Evolutionary conservation across 148 eudicot species (phyloP).

Genomic region (Cornus kousa): DNA sequence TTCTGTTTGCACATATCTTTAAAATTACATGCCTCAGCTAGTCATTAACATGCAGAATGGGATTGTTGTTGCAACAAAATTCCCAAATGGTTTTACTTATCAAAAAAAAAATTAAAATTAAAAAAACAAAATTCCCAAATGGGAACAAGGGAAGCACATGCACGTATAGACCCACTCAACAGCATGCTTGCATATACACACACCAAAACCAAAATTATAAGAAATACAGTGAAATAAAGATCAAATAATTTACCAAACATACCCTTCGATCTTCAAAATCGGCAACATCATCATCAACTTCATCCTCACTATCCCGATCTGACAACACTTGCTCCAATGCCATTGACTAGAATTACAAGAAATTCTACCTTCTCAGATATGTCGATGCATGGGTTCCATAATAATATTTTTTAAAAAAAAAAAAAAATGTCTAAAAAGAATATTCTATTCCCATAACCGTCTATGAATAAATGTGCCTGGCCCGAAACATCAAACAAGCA

Average conservation of each 20-base stretch:
- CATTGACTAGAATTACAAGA: constrained; percentile 67
- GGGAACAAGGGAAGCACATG: not conserved
- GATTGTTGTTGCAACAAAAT: not conserved
- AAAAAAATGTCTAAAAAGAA: not conserved
- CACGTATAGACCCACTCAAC: not conserved
- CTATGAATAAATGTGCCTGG: not conserved
- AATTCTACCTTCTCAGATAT: constrained; percentile 2
- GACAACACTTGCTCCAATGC: constrained; percentile 82
- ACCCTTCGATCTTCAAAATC: constrained; percentile 98
- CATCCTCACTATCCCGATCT: constrained; percentile 97
- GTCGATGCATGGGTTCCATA: not conserved
- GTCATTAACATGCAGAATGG: not conserved
- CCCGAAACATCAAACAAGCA: not conserved
- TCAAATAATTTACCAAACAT: constrained; percentile 15
- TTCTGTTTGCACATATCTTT: no score
- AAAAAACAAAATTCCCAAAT: not conserved
- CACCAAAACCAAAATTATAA: not conserved
- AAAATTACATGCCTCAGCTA: not conserved
- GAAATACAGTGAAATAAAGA: not conserved
- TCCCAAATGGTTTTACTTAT: not conserved
- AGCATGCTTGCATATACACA: not conserved
- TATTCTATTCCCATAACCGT: not conserved
- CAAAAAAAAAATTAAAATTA: no score
- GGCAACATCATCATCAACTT: constrained; percentile 99
- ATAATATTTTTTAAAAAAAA: not conserved